These are phyloP conservation scores for Thelonectria blattea DNA, from an alignment of 2,329 filamentous ascomycete species.

Conservation along the genomic window DNA sequence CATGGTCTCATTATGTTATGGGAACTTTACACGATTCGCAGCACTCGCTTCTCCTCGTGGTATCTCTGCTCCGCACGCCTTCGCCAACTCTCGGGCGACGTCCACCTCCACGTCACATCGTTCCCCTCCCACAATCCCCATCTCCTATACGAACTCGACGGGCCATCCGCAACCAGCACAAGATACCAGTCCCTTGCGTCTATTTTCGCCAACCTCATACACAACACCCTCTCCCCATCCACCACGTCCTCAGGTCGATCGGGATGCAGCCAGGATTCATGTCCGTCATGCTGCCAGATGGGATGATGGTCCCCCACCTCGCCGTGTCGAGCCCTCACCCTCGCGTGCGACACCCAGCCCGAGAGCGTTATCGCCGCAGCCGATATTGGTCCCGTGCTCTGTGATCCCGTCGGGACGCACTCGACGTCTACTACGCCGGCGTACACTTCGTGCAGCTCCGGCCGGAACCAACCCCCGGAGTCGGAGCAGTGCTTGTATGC, in stretches of 20 bases:
- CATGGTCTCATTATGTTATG: not conserved
- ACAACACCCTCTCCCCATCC: constrained; percentile 8
- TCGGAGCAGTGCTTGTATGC: constrained; percentile 6
- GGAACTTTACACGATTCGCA: constrained; percentile 8
- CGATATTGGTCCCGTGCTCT: constrained; percentile 4
- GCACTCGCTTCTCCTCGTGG: constrained; percentile 13
- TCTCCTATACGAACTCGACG: constrained; percentile 4
- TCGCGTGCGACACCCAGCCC: constrained; percentile 3
- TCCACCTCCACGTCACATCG: constrained; percentile 19
- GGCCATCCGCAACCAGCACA: not conserved
- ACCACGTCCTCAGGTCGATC: constrained; percentile 15
- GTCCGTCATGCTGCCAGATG: constrained; percentile 1
- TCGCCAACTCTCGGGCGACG: constrained; percentile 12
- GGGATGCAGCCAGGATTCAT: not conserved
- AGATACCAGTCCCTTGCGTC: constrained; percentile 16
- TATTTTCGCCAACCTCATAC: constrained; percentile 17
- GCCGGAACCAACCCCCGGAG: not conserved
- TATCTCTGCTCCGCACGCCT: constrained; percentile 14
- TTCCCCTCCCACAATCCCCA: constrained; percentile 6
- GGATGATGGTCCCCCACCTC: not conserved
- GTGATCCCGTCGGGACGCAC: not conserved
- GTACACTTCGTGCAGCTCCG: constrained; percentile 6
- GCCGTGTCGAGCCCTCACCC: not conserved
- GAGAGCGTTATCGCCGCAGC: constrained; percentile 13
- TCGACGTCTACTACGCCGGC: constrained; percentile 1